Evolutionary conservation across 2,329 filamentous ascomycete species (phyloP), one percentile per base, ranked within the genome.

Genomic region (Alternaria sp.): DNA sequence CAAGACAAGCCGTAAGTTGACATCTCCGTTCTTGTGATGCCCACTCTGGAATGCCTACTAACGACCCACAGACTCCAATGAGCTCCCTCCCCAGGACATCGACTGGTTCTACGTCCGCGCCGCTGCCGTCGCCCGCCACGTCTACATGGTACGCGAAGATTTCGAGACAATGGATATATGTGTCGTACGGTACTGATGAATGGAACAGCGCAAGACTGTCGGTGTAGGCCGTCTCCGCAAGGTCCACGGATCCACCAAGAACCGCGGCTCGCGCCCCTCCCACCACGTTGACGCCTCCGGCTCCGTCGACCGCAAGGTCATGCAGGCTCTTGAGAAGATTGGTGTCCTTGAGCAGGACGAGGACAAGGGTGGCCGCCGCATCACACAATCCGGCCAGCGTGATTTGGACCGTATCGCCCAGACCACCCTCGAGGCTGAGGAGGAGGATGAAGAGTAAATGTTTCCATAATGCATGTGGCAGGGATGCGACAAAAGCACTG

Each of bases 251-350:
- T 78, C 89, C 76, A 91, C 92, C 87, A 97, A 97, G 90, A 99
- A 98, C 91, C 93, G 95, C 77, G 95, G 95, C 78, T 89, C 89
- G 76, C 89, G 91, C 75, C 95, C 95, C 81, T 92, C 90, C 71
- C 90, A 97, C 85, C 95, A 99, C 89, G 92, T 97, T 78, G 92
- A 97, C 81, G 95, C 94, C 83, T 94, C 90, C 75, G 94, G 94
- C 82, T 90, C 89, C 80, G 94, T 99, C 76, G 95, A 99, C 89
- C 93, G 95, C 84, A 97, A 97, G 89, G 88, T 97, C 81, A 86
- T 97, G 83, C 95, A 99, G 89, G 87, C 94, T 66, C 92, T 99
- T 62, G 95, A 97, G 92, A 97, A 98, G 92, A 97, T 99, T 79
- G 94, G 94, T 83, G 94, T 99, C 76, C 86, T 99, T 68, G 95